Evolutionary conservation across 1,139 yeast genomes (phyloP), one percentile per base, ranked within the genome.

Genomic region (Taphrina confusa): DNA sequence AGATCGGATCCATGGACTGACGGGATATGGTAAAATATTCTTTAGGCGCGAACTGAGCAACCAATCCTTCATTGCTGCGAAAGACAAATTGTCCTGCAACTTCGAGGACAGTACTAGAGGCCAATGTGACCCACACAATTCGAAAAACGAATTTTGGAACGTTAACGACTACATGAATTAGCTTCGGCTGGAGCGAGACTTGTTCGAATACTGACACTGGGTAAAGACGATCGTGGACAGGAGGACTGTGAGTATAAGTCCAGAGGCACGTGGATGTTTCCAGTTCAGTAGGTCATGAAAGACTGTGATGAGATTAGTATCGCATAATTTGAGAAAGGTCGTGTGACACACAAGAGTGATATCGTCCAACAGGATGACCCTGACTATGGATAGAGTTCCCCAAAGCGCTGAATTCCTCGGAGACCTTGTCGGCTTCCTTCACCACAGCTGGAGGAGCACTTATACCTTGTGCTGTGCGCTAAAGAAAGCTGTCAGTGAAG

Each of bases 1-100:
- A 61, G 47, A 65, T 50, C 40, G 69, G 64, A 27, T 74, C 71
- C 34, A 73, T 28, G 11, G 52, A 25, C 20, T 36, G 25, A 27
- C 59, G 57, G 22, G 55, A 47, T 37, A 50, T 46, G 25, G 61
- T 55, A 45, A 62, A 18, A 40, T 42, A 49, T 16, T 36, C 46
- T 28, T 31, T 30, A 23, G 50, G 55, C n/a, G 49, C 50, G 49
- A 62, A 55, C 28, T 50, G 57, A 28, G 61, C 40, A 14, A 57
- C 52, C 12, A 62, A 42, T 18, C 64, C 64, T n/a, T 46, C 54
- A 3, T 47, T 45, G 28, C 50, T 55, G 11, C 57, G 33, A 23
- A 58, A 49, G 39, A 51, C 42, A 27, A 58, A 55, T 12, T 33
- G 54, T 12, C 64, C 61, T 28, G 59, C 63, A 20, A 49, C 44